Evolutionary conservation across 1,139 yeast genomes (phyloP).

Genomic region (Sugiyamaella novakii): DNA sequence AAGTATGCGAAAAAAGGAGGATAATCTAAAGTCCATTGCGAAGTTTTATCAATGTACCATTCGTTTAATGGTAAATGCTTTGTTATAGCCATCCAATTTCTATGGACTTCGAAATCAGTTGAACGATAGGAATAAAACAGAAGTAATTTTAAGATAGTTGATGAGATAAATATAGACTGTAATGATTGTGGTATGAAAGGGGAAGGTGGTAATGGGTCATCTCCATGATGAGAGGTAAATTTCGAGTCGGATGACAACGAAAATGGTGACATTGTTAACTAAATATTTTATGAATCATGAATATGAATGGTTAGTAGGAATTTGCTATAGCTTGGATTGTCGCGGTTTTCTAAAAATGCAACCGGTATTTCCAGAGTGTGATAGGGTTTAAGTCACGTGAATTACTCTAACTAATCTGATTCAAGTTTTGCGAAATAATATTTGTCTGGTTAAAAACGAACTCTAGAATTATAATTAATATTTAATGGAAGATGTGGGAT

Average conservation of each 20-base stretch:
- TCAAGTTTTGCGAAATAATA: no score
- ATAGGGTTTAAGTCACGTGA: no score
- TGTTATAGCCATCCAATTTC: slow-evolving; percentile 96
- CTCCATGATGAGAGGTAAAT: neutral
- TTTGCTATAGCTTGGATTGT: no score
- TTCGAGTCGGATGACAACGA: neutral
- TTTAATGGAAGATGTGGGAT: no score
- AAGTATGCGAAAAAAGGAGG: slow-evolving; percentile 98
- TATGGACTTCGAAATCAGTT: slow-evolving; percentile 95
- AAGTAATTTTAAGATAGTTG: slow-evolving; percentile 57
- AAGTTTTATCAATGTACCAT: slow-evolving; percentile 85
- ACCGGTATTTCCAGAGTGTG: no score
- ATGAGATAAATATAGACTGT: slow-evolving; percentile 68
- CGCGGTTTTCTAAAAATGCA: no score
- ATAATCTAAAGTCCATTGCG: slow-evolving; percentile 95
- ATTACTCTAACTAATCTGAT: no score
- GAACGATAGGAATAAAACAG: slow-evolving; percentile 57
- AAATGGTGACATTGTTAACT: no score
- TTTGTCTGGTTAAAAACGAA: no score
- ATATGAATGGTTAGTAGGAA: no score
- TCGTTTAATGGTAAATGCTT: slow-evolving; percentile 67
- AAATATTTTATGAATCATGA: no score
- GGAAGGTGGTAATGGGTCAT: neutral
- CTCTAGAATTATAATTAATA: no score
- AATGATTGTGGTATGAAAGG: slow-evolving; percentile 42